phyloP scores from a whole-genome alignment of 768 basidiomycete species.

The Arthromyces matolae region DNA sequence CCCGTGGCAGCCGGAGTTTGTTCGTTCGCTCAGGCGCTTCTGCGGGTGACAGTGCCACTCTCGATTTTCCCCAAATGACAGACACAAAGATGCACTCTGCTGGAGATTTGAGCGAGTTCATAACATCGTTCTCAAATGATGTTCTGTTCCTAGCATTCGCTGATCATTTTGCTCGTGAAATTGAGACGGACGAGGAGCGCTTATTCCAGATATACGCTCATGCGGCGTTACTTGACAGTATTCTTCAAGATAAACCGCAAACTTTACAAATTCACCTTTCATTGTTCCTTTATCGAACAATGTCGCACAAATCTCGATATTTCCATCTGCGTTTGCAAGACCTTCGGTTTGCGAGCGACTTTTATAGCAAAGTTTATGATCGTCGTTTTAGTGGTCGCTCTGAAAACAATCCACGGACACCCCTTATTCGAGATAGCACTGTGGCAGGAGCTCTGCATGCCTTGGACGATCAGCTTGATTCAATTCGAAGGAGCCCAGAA shows the following conservation, averaged over 20 bases:
- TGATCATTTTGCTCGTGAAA: constrained; percentile 68
- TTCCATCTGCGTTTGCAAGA: constrained; percentile 72
- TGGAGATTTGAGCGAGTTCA: constrained; percentile 78
- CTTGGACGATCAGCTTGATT: constrained; percentile 55
- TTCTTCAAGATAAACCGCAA: constrained; percentile 86
- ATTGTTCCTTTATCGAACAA: constrained; percentile 63
- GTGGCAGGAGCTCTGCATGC: constrained; percentile 62
- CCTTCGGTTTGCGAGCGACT: constrained; percentile 69
- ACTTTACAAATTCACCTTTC: constrained; percentile 73
- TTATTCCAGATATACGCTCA: constrained; percentile 71
- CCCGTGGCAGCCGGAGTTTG: constrained; percentile 86
- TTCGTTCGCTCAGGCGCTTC: constrained; percentile 87
- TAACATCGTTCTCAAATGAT: constrained; percentile 84
- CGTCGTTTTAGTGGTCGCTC: constrained; percentile 68
- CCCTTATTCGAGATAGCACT: constrained; percentile 70
- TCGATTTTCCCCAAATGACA: constrained; percentile 79
- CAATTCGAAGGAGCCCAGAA: constrained; percentile 33
- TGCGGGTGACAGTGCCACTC: constrained; percentile 75
- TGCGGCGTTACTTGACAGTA: constrained; percentile 77
- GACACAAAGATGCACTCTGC: constrained; percentile 64
- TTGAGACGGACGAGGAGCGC: constrained; percentile 54
- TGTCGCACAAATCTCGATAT: constrained; percentile 52
- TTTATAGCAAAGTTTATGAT: constrained; percentile 73
- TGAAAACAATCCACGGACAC: constrained; percentile 61
- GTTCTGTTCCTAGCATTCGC: constrained; percentile 76